Percentiles rank a stretch among this genome's conserved stretches.
Evolutionary conservation across 441 rosid species (phyloP).

Genomic region (Codiaeum variegatum): DNA sequence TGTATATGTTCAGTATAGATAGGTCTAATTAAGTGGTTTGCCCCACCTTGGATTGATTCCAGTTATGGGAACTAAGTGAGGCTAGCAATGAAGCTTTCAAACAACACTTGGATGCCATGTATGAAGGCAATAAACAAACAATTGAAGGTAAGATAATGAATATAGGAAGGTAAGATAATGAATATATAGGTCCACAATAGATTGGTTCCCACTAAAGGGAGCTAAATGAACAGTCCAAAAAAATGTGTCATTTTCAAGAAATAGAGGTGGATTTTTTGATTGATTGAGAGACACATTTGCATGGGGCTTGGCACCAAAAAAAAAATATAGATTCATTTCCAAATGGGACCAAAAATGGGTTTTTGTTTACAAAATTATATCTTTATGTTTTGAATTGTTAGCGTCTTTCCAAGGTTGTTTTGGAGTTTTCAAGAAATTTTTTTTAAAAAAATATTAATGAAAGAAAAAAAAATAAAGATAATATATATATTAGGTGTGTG

Average conservation of each 20-base stretch:
- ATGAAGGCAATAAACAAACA: background rate
- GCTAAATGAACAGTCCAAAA: slow-evolving; percentile 6
- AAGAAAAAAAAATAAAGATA: background rate
- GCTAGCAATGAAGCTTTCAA: background rate
- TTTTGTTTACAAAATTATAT: slow-evolving; percentile 10
- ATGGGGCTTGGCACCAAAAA: background rate
- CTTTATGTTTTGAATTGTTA: background rate
- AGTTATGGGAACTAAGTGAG: background rate
- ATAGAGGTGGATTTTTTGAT: background rate
- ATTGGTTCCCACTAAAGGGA: slow-evolving; percentile 7
- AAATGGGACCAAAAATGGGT: slow-evolving; percentile 7
- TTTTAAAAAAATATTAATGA: background rate
- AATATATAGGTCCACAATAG: background rate
- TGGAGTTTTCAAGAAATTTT: slow-evolving; percentile 1
- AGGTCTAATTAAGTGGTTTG: too few species aligned
- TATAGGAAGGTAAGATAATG: background rate
- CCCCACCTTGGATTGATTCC: background rate
- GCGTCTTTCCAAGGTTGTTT: slow-evolving; percentile 15
- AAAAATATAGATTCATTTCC: background rate
- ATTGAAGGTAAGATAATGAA: background rate
- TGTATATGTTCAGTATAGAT: too few species aligned
- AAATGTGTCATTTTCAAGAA: background rate
- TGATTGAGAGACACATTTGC: background rate
- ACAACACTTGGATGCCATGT: background rate
- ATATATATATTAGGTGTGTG: background rate